phyloP scores from a whole-genome alignment of 148 eudicot species.

The Nepenthes mirabilis region DNA sequence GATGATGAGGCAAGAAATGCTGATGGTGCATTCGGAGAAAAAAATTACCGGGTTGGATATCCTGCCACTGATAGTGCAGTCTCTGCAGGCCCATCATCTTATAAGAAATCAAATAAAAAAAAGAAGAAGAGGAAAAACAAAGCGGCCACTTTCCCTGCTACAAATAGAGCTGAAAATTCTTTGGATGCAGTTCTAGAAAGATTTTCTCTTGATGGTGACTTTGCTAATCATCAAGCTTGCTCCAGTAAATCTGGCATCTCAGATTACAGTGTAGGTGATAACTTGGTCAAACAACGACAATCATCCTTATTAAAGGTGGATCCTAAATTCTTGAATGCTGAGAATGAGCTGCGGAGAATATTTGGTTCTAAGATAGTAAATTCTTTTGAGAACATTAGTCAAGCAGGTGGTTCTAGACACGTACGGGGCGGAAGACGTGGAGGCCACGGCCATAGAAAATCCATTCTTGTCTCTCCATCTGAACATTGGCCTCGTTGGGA shows the following conservation, averaged over 20 bases:
- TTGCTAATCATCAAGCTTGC: conserved; percentile 20
- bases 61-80: conserved; percentile 12
- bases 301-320: conserved; percentile 64
- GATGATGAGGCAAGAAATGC: conserved; percentile 26
- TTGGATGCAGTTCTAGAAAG: conserved; percentile 30
- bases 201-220: conserved; percentile 30
- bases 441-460: conserved; percentile 46
- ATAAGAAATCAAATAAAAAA: conserved; percentile 69
- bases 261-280: conserved; percentile 14
- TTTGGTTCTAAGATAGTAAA: conserved; percentile 92
- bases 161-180: conserved; percentile 15
- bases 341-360: conserved; percentile 83
- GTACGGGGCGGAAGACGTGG: conserved; percentile 72
- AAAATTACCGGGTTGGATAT: conserved; percentile 12
- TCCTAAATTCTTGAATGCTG: conserved; percentile 78
- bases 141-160: conserved; percentile 16
- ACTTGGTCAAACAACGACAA: conserved; percentile 18
- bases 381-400: conserved; percentile 58
- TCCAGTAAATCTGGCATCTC: conserved; percentile 16
- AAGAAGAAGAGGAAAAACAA: conserved; percentile 71
- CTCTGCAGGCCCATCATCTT: conserved; percentile 23
- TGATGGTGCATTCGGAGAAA: conserved; percentile 15
- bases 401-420: conserved; percentile 61
- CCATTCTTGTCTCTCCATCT: conserved; percentile 66
- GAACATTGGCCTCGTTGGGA: conserved; percentile 98